phyloP scores from a whole-genome alignment of 2,329 filamentous ascomycete species.

The Fusarium sp. region DNA sequence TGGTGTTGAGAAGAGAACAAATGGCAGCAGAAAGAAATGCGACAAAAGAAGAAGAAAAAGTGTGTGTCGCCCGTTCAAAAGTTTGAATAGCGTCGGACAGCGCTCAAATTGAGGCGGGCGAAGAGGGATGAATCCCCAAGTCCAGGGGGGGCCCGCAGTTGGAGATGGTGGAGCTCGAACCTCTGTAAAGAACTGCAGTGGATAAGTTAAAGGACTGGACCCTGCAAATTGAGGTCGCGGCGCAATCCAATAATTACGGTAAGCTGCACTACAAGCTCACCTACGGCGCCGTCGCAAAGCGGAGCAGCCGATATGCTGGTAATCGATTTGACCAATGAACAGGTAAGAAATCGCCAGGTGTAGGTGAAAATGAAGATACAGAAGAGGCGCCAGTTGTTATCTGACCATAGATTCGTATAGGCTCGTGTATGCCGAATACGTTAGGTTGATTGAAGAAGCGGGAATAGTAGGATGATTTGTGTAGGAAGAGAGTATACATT shows the following conservation, averaged over 20 bases:
- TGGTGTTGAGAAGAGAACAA: conserved; percentile 29
- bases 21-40: conserved; percentile 28
- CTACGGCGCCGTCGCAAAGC: conserved; percentile 36
- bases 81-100: conserved; percentile 31
- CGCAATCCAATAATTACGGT: conserved; percentile 38
- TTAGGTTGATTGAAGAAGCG: conserved; percentile 8
- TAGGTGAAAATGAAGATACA: conserved; percentile 18
- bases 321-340: conserved; percentile 29
- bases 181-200: conserved; percentile 23
- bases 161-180: conserved; percentile 42
- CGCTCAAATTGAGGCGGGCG: conserved; percentile 30
- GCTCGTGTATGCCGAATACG: conserved; percentile 6
- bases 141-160: conserved; percentile 45
- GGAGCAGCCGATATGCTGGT: conserved; percentile 38
- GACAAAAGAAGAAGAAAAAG: conserved; percentile 29
- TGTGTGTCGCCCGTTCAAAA: conserved; percentile 25
- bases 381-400: conserved; percentile 26
- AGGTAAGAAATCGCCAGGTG: neutral
- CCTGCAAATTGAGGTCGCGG: conserved; percentile 36
- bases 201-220: conserved; percentile 26
- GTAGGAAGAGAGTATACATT: conserved; percentile 3
- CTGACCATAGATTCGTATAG: conserved; percentile 27
- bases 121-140: conserved; percentile 43
- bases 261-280: conserved; percentile 37
- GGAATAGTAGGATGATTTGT: conserved; percentile 19